Percentiles rank a stretch among this genome's conserved stretches.
Conservation (phyloP, 163 green algal genomes). For the Picocystis sp. region DNA sequence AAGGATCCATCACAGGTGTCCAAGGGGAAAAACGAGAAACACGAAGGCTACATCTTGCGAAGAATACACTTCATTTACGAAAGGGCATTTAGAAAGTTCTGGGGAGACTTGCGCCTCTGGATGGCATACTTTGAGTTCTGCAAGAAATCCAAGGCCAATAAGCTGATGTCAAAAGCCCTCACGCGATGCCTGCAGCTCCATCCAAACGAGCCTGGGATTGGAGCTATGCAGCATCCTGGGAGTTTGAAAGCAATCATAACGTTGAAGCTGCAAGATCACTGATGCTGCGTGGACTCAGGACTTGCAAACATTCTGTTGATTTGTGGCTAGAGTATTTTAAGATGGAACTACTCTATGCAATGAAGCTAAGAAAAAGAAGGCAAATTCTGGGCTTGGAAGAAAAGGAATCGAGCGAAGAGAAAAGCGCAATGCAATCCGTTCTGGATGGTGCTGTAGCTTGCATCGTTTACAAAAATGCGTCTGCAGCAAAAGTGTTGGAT, state of each 20-base stretch:
- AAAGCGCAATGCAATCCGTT: too few species aligned
- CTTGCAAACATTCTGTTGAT: slow-evolving; percentile 32
- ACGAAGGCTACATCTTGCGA: slow-evolving; percentile 36
- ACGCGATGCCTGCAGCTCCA: slow-evolving; percentile 73
- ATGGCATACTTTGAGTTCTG: slow-evolving; percentile 68
- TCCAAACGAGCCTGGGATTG: slow-evolving; percentile 60
- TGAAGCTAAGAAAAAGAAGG: slow-evolving; percentile 45
- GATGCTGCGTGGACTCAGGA: slow-evolving; percentile 81
- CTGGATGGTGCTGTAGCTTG: too few species aligned
- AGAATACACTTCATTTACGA: slow-evolving; percentile 84
- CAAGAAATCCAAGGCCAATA: slow-evolving; percentile 15
- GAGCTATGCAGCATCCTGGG: slow-evolving; percentile 70
- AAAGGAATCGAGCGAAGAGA: too few species aligned
- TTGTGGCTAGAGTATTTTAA: slow-evolving; percentile 82
- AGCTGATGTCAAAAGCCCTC: slow-evolving; percentile 31
- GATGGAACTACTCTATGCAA: slow-evolving; percentile 74
- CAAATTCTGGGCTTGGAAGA: slow-evolving; percentile 43
- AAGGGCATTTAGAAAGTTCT: slow-evolving; percentile 67
- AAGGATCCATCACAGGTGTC: slow-evolving; percentile 20
- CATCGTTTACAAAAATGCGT: too few species aligned
- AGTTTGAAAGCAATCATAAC: slow-evolving; percentile 75
- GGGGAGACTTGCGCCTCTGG: slow-evolving; percentile 71
- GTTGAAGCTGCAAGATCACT: slow-evolving; percentile 49
- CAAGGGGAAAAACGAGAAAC: slow-evolving; percentile 25
- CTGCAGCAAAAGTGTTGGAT: too few species aligned